phyloP scores from a whole-genome alignment of 1,284 basidiomycete genomes.

The Tilletia caries region DNA sequence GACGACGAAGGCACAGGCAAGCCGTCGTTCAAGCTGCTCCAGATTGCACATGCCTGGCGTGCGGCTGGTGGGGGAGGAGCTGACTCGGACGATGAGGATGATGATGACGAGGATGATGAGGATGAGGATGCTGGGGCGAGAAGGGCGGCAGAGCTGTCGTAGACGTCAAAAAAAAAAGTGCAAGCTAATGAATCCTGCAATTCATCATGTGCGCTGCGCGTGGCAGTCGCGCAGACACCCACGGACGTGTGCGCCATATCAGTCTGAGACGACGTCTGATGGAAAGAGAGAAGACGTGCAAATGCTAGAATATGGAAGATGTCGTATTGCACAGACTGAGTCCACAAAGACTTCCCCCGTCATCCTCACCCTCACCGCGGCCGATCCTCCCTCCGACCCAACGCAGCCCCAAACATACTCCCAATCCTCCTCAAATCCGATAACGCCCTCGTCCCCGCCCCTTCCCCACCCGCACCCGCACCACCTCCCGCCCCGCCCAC shows the following conservation, averaged over 20 bases:
- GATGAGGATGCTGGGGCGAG: constrained; percentile 5
- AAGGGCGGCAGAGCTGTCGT: not conserved
- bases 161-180: too few relatives aligned
- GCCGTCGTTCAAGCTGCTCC: constrained; percentile 45
- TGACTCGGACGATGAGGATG: not conserved
- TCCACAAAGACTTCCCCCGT: too few relatives aligned
- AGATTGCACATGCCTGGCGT: constrained; percentile 46
- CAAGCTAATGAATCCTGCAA: too few relatives aligned
- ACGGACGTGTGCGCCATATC: too few relatives aligned
- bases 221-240: too few relatives aligned
- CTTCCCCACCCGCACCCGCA: constrained; percentile 19
- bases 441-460: constrained; percentile 24
- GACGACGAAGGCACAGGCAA: constrained; percentile 45
- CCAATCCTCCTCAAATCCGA: constrained; percentile 46
- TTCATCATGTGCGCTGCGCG: too few relatives aligned
- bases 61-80: not conserved
- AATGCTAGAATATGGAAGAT: too few relatives aligned
- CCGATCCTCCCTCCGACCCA: constrained; percentile 32
- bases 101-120: constrained; percentile 7
- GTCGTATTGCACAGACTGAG: too few relatives aligned
- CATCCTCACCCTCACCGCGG: not conserved
- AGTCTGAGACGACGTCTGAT: too few relatives aligned
- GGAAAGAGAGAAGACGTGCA: too few relatives aligned
- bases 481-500: constrained; percentile 15
- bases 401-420: constrained; percentile 42